Conservation (phyloP, 1,139 yeast species). For the Lodderomyces jiufengensis region DNA sequence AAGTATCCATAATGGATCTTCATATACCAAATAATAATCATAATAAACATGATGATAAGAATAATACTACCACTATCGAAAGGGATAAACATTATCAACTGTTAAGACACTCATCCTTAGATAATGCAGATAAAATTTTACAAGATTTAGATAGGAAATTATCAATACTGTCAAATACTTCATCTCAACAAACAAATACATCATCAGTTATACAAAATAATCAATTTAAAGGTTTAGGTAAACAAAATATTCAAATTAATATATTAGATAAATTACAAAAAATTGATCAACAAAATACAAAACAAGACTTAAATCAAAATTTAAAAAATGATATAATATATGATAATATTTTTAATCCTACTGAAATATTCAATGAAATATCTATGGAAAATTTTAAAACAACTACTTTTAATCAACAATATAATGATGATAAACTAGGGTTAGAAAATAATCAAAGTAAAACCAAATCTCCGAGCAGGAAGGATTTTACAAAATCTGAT, state of each 20-base stretch:
- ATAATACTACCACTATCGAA: background rate
- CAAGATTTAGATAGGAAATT: conserved; percentile 32
- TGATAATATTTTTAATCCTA: conserved; percentile 26
- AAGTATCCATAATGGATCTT: too few species aligned
- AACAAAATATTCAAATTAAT: conserved; percentile 26
- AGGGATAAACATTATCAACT: background rate
- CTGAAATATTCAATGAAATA: conserved; percentile 36
- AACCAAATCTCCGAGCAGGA: background rate
- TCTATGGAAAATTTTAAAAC: conserved; percentile 23
- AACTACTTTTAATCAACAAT: conserved; percentile 28
- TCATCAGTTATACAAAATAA: conserved; percentile 33
- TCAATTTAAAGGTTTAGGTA: conserved; percentile 27
- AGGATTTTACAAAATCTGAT: conserved; percentile 1
- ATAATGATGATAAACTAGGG: conserved; percentile 19
- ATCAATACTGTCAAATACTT: conserved; percentile 20
- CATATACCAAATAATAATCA: too few species aligned
- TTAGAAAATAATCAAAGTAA: conserved; percentile 2
- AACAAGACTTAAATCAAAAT: conserved; percentile 16
- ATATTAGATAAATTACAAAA: conserved; percentile 21
- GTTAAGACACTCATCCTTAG: conserved; percentile 14
- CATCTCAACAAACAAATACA: conserved; percentile 18
- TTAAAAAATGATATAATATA: conserved; percentile 17
- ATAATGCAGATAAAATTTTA: conserved; percentile 24
- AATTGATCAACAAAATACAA: conserved; percentile 20
- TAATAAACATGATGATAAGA: too few species aligned